Percentiles rank a stretch among this genome's conserved stretches.
Conservation (phyloP, 2,329 filamentous ascomycete genomes). For the Aspergillus carbonarius region DNA sequence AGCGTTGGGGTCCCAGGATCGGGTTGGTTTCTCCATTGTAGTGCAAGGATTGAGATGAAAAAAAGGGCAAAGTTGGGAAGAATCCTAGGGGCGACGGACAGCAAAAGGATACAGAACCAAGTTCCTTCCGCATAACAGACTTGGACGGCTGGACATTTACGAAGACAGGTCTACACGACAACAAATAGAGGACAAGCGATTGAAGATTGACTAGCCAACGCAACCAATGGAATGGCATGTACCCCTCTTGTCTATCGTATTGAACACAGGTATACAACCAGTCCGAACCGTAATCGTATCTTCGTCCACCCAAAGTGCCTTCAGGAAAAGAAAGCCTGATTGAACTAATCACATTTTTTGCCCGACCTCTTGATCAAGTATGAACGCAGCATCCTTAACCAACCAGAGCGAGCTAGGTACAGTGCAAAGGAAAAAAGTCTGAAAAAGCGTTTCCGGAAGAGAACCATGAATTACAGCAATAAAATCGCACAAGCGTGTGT, state of each 20-base stretch:
- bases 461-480: constrained; percentile 37
- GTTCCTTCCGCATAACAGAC: no score
- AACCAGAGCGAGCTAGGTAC: constrained; percentile 40
- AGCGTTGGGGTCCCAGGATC: constrained; percentile 8
- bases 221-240: constrained; percentile 31
- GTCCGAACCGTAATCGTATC: constrained; percentile 31
- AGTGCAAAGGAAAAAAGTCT: constrained; percentile 31
- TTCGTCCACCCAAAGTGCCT: constrained; percentile 28
- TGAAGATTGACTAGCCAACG: background rate
- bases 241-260: constrained; percentile 35
- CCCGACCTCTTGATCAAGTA: constrained; percentile 39
- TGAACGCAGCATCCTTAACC: constrained; percentile 37
- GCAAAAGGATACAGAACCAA: background rate
- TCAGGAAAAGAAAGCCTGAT: constrained; percentile 24
- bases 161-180: no score
- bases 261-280: constrained; percentile 31
- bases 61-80: background rate
- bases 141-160: no score
- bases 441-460: constrained; percentile 28
- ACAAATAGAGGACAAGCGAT: background rate
- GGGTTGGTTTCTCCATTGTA: constrained; percentile 1
- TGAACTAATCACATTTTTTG: constrained; percentile 39
- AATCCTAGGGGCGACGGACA: background rate
- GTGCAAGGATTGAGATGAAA: background rate
- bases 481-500: constrained; percentile 38